Evolutionary conservation across 2,329 filamentous ascomycete species (phyloP).

Genomic region (Penicillium sp.): DNA sequence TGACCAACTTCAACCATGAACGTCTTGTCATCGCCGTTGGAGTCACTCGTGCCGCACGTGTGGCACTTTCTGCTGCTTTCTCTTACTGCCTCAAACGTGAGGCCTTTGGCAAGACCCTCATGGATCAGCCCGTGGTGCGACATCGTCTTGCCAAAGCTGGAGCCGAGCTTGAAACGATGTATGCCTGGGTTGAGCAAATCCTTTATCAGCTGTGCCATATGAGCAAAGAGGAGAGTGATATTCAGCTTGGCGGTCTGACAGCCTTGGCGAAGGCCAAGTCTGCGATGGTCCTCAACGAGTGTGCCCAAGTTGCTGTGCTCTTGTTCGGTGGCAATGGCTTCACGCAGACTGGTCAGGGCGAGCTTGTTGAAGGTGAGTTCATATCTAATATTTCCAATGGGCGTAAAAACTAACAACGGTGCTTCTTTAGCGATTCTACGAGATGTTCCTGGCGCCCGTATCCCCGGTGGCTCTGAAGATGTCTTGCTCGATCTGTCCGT

Average conservation of each 20-base stretch:
- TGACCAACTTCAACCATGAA: slow-evolving; percentile 82
- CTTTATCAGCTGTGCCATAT: slow-evolving; percentile 69
- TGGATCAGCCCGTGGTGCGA: slow-evolving; percentile 75
- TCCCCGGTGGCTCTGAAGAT: slow-evolving; percentile 73
- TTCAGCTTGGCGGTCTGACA: slow-evolving; percentile 69
- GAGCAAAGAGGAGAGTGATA: slow-evolving; percentile 50
- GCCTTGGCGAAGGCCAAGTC: slow-evolving; percentile 73
- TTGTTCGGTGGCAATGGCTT: slow-evolving; percentile 76
- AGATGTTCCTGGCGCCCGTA: slow-evolving; percentile 64
- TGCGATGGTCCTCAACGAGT: slow-evolving; percentile 72
- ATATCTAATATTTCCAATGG: neutral
- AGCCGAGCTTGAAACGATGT: slow-evolving; percentile 69
- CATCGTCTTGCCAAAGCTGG: slow-evolving; percentile 73
- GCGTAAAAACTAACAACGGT: slow-evolving; percentile 23
- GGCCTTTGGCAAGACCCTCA: slow-evolving; percentile 68
- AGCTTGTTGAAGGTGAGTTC: slow-evolving; percentile 67
- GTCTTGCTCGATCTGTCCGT: slow-evolving; percentile 72
- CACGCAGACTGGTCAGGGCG: slow-evolving; percentile 70
- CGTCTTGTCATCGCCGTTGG: slow-evolving; percentile 68
- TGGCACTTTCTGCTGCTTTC: slow-evolving; percentile 63
- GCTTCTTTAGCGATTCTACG: slow-evolving; percentile 60
- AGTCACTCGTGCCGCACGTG: slow-evolving; percentile 64
- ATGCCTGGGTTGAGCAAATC: slow-evolving; percentile 73
- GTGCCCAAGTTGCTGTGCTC: slow-evolving; percentile 68
- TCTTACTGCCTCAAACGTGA: slow-evolving; percentile 68